Evolutionary conservation across 768 basidiomycete genomes (phyloP).

Genomic region (Mycena capillaripes): DNA sequence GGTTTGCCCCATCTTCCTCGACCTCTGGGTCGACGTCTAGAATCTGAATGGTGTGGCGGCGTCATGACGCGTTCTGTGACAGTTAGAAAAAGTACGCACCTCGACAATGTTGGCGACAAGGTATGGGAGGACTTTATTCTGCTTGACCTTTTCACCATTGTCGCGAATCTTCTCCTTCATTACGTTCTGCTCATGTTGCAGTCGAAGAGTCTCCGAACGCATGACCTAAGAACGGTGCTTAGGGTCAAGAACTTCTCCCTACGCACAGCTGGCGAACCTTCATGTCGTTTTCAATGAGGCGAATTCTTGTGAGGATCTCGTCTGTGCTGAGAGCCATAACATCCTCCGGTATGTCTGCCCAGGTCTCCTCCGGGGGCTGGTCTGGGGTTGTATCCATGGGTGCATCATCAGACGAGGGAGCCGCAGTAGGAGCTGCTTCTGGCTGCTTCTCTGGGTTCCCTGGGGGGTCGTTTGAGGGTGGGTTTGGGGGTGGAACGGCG

Average conservation of each 20-base stretch:
- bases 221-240: conserved; percentile 78
- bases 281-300: conserved; percentile 97
- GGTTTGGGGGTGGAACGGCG: conserved; percentile 68
- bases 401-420: conserved; percentile 48
- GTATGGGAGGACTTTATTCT: conserved; percentile 99
- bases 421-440: conserved; percentile 52
- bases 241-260: background rate
- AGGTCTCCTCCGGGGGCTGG: conserved; percentile 79
- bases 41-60: conserved; percentile 74
- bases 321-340: conserved; percentile 84
- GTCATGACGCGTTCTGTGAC: conserved; percentile 8
- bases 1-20: conserved; percentile 96
- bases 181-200: conserved; percentile 94
- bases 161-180: conserved; percentile 99
- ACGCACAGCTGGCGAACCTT: conserved; percentile 66
- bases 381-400: conserved; percentile 86
- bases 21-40: conserved; percentile 94
- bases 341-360: conserved; percentile 93
- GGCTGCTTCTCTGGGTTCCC: conserved; percentile 68
- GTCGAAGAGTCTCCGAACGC: conserved; percentile 92
- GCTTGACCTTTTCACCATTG: conserved; percentile 98
- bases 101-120: conserved; percentile 98
- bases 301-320: conserved; percentile 89
- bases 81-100: conserved; percentile 65
- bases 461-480: conserved; percentile 67